phyloP scores from a whole-genome alignment of 257 asterid species.

The Jacaranda mimosifolia region DNA sequence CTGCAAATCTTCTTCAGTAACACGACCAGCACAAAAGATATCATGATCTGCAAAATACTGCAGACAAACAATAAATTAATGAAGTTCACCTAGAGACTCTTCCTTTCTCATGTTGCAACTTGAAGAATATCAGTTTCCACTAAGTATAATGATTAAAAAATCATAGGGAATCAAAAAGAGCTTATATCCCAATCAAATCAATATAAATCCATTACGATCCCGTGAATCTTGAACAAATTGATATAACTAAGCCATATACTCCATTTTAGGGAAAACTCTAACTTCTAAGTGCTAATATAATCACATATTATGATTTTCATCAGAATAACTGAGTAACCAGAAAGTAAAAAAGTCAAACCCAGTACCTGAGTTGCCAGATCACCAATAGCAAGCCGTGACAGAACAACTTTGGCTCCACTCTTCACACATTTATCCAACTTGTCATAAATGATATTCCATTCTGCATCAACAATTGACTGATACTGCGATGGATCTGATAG shows the following conservation, averaged over 20 bases:
- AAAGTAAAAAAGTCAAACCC: slow-evolving; percentile 7
- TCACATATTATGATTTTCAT: background rate
- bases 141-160: background rate
- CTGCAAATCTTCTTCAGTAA: slow-evolving; percentile 83
- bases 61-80: slow-evolving; percentile 28
- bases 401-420: slow-evolving; percentile 91
- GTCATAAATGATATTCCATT: slow-evolving; percentile 92
- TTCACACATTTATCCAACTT: slow-evolving; percentile 90
- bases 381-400: slow-evolving; percentile 94
- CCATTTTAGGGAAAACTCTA: background rate
- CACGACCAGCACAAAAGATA: slow-evolving; percentile 96
- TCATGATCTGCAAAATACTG: slow-evolving; percentile 98
- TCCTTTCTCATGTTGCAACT: background rate
- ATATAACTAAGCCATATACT: background rate
- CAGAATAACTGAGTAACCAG: background rate
- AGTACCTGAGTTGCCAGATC: slow-evolving; percentile 92
- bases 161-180: background rate
- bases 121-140: background rate
- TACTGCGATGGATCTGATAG: slow-evolving; percentile 89
- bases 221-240: background rate
- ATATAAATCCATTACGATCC: background rate
- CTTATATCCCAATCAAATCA: background rate
- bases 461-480: slow-evolving; percentile 97
- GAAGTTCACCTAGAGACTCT: slow-evolving; percentile 2
- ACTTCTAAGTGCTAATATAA: background rate